phyloP scores from a whole-genome alignment of 495 filamentous ascomycete genomes.

The Annulohypoxylon maeteangense region DNA sequence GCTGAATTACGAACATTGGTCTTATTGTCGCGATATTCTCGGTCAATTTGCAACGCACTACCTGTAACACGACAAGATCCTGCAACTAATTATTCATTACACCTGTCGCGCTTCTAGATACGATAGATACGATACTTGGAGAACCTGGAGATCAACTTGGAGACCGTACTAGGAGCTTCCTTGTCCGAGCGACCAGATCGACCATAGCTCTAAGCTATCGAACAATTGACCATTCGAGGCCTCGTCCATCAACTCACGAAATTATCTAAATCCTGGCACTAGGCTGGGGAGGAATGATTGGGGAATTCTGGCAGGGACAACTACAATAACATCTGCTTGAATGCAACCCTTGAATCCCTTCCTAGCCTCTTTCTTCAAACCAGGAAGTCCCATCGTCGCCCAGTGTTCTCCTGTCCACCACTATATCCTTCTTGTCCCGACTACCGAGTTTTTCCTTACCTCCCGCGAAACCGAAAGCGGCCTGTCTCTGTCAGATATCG shows the following conservation, averaged over 20 bases:
- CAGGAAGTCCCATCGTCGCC: constrained; percentile 79
- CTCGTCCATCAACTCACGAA: background rate
- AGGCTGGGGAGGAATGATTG: constrained; percentile 41
- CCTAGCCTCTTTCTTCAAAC: constrained; percentile 95
- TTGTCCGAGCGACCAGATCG: background rate
- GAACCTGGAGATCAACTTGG: background rate
- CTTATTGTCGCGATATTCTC: background rate
- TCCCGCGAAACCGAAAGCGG: constrained; percentile 90
- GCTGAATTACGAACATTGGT: background rate
- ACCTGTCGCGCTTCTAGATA: background rate
- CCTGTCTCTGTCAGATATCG: constrained; percentile 79
- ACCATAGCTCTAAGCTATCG: constrained; percentile 9
- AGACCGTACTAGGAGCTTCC: constrained; percentile 2
- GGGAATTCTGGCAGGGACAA: constrained; percentile 26
- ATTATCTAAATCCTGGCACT: constrained; percentile 22
- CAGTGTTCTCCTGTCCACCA: constrained; percentile 94
- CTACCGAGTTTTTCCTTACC: constrained; percentile 87
- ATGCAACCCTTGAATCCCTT: constrained; percentile 99
- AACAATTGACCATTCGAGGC: background rate
- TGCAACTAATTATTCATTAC: background rate
- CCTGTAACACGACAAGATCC: background rate
- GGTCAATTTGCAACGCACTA: background rate
- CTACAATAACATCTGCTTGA: constrained; percentile 61
- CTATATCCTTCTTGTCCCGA: constrained; percentile 94
- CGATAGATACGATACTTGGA: background rate